A percentile compares a stretch with the other conserved stretches of the same genome.
Evolutionary conservation across 495 filamentous ascomycete species (phyloP).

Genomic region (Podospora didyma): DNA sequence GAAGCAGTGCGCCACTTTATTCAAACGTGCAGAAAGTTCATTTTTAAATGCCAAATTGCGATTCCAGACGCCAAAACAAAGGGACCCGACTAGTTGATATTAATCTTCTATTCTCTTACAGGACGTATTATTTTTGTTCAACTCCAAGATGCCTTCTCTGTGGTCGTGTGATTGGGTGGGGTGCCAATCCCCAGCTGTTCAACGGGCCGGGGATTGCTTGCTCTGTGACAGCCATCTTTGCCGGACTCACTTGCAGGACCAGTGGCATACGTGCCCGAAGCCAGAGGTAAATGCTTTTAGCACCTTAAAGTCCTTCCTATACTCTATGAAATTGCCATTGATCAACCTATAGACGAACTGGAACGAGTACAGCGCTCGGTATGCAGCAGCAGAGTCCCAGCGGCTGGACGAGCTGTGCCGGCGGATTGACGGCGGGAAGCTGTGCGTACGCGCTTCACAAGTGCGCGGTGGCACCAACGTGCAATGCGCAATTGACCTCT

Average conservation of each 20-base stretch:
- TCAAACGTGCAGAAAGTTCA: too few species aligned
- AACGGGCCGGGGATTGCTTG: slow-evolving; percentile 3
- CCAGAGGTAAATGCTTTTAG: not conserved
- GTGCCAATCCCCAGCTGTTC: slow-evolving; percentile 1
- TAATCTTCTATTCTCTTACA: not conserved
- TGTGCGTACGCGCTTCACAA: slow-evolving; percentile 11
- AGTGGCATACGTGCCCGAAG: slow-evolving; percentile 3
- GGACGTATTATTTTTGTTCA: not conserved
- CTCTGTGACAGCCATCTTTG: slow-evolving; percentile 6
- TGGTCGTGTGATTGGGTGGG: slow-evolving; percentile 5
- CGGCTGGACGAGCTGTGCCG: not conserved
- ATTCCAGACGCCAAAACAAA: not conserved
- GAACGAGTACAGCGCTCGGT: not conserved
- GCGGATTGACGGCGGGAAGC: not conserved
- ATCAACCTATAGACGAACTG: slow-evolving; percentile 2
- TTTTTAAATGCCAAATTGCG: too few species aligned
- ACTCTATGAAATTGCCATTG: not conserved
- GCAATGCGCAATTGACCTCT: slow-evolving; percentile 12
- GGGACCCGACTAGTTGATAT: not conserved
- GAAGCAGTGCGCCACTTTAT: too few species aligned
- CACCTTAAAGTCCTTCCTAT: not conserved
- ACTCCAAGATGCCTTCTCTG: not conserved
- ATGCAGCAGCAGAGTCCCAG: not conserved
- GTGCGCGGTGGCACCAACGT: slow-evolving; percentile 5
- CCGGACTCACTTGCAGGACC: not conserved